These are phyloP conservation scores for Coniella lustricola DNA, from an alignment of 2,329 filamentous ascomycete genomes.

Conservation along the genomic window DNA sequence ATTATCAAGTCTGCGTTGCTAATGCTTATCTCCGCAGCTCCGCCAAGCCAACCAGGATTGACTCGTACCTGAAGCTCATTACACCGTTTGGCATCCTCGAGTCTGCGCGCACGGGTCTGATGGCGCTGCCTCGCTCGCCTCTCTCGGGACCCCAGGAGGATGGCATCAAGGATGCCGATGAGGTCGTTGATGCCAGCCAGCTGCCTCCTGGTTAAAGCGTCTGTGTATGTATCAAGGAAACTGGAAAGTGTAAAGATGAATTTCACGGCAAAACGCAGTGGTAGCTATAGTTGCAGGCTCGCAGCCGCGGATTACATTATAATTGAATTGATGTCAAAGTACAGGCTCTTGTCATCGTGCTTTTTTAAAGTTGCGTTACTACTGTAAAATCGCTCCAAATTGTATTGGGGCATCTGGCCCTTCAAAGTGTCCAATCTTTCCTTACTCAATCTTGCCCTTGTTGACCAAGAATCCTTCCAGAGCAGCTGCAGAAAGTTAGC, in stretches of 20 bases:
- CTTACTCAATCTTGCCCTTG: constrained; percentile 64
- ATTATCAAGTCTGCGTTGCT: no score
- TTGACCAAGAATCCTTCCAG: constrained; percentile 92
- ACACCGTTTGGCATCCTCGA: constrained; percentile 93
- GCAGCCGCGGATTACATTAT: not conserved
- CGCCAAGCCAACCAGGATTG: constrained; percentile 87
- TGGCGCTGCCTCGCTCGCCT: constrained; percentile 92
- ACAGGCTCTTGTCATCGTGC: no score
- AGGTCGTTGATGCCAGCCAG: constrained; percentile 89
- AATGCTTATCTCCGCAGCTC: constrained; percentile 46
- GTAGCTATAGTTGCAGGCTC: constrained; percentile 1
- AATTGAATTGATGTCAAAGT: no score
- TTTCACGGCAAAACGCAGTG: not conserved
- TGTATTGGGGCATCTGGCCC: not conserved
- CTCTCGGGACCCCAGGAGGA: constrained; percentile 67
- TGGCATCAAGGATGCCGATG: constrained; percentile 75
- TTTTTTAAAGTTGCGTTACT: no score
- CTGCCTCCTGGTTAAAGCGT: constrained; percentile 73
- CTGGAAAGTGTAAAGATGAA: not conserved
- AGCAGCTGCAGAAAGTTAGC: constrained; percentile 43
- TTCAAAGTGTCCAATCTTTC: not conserved
- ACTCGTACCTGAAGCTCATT: constrained; percentile 96
- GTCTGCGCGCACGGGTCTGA: constrained; percentile 89
- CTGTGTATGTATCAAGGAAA: constrained; percentile 2
- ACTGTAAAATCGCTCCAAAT: not conserved